Conservation (phyloP, 2,329 filamentous ascomycete species). For the Ophiosphaerella narmari region DNA sequence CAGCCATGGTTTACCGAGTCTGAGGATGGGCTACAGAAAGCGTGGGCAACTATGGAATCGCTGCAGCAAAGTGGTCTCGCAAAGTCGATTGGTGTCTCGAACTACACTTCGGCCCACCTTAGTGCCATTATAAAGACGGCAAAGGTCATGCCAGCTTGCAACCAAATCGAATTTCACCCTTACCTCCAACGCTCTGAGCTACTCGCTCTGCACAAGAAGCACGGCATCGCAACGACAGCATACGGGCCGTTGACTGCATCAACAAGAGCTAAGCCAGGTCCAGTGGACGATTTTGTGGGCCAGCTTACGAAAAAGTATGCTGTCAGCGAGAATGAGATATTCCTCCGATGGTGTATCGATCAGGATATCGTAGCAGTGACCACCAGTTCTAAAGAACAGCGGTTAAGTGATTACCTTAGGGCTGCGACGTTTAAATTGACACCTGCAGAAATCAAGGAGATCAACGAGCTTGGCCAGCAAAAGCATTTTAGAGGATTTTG, state of each 20-base stretch:
- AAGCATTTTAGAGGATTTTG: constrained; percentile 68
- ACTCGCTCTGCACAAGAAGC: constrained; percentile 57
- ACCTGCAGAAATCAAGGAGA: constrained; percentile 58
- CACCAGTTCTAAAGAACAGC: constrained; percentile 64
- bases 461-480: constrained; percentile 58
- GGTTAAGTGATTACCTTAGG: constrained; percentile 62
- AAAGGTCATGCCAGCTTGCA: constrained; percentile 63
- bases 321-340: constrained; percentile 61
- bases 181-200: constrained; percentile 67
- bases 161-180: constrained; percentile 73
- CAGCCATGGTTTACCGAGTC: constrained; percentile 62
- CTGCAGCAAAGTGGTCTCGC: constrained; percentile 62
- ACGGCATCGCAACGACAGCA: constrained; percentile 54
- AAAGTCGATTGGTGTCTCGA: constrained; percentile 66
- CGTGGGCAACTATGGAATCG: constrained; percentile 65
- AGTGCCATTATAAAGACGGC: constrained; percentile 58
- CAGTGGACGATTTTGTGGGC: constrained; percentile 58
- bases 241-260: constrained; percentile 56
- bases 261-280: constrained; percentile 60
- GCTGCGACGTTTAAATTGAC: constrained; percentile 63
- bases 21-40: constrained; percentile 59
- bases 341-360: constrained; percentile 65
- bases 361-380: constrained; percentile 64
- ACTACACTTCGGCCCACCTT: constrained; percentile 60
- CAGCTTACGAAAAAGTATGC: constrained; percentile 64